Evolutionary conservation across 2,329 filamentous ascomycete species (phyloP), one percentile per base, ranked within the genome.

Genomic region (Sporothrix humicola): DNA sequence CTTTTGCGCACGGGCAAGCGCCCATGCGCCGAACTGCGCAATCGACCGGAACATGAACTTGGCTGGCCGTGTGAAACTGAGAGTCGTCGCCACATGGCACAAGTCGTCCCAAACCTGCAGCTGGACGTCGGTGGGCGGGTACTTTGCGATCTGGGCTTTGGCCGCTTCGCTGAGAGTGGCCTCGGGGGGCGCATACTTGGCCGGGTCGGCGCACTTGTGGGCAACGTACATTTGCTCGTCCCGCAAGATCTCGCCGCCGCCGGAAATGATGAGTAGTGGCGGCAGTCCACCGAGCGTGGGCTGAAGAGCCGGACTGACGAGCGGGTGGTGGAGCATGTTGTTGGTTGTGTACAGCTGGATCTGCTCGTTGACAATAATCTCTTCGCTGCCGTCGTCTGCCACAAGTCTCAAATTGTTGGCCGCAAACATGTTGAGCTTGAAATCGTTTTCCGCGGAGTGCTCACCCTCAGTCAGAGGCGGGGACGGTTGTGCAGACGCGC

Each of bases 221-320:
- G 95, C 96, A 15, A 98, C 79, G 76, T 97, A 98, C 71, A 98
- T 93, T 79, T 98, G 96, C 82, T 99, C 96, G 78, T 99, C 96
- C 13, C 94, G 90, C 20, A 99, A 86, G 69, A 97, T 87, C 80
- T 99, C 96, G 0, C 93, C 95, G 5, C 95, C 95, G 3, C 95
- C 96, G 0, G 92, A 91, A 79, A 97, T 89, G 59, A 99, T 92
- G 6, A 97, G 86, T 42, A 98, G 83, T 0, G 96, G 96, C 0
- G 95, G 95, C 3, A 99, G 86, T 0, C 96, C 96, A 58, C 96
- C 96, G 0, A 99, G 87, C 0, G 93, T 95, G 0, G 95, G 91
- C 77, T 98, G 94, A 79, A 98, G 86, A 2, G 94, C 87, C 0
- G 96, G 94, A 70, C 95, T 98, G 3, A 98, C 95, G 1, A 98